Evolutionary conservation across 192 early-diverging fungal species (phyloP), one percentile per base, ranked within the genome.

Genomic region (Chytriomyces sp.): DNA sequence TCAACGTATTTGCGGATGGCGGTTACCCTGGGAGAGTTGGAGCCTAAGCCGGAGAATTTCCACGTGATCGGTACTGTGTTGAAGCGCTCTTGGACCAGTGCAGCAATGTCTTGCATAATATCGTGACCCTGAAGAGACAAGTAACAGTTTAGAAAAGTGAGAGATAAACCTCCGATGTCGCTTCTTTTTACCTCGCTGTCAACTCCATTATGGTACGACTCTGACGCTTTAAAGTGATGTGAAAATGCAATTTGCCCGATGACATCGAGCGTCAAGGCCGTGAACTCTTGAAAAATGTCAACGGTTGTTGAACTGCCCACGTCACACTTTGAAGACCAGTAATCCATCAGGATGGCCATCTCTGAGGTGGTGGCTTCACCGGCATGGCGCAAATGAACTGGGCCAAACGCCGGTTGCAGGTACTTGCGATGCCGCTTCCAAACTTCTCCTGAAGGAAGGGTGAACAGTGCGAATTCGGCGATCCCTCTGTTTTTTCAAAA

Each of bases 341-440:
- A 9, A 11, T 24, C 44, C 8, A 44, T 24, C 0, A 80, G 75
- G 7, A 2, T 43, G 11, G 26, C 64, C 6, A 44, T 9, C 16
- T 44, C 24, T n/a, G 50, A 43, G 16, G 18, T 23, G 7, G 79
- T 48, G 3, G 61, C 82, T 2, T 66, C 43, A 9, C 61, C n/a
- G 9, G 74, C 80, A 61, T 83, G 62, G 10, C 79, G 71, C 48
- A 88, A 65, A 46, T 86, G 83, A 18, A 50, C 24, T 26, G 87
- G 87, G 5, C 78, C 82, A 81, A 88, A 88, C n/a, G 79, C 87
- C 4, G 87, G 85, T 66, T 83, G 82, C 20, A 88, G 65, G 35
- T 79, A 68, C 61, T 88, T 88, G 16, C 87, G 77, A 77, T 88
- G 87, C 13, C 73, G 64, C 64, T 85, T 85, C 87, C 87, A 88